phyloP scores from a whole-genome alignment of 306 rosid genomes.

The Amphicarpaea edgeworthii region DNA sequence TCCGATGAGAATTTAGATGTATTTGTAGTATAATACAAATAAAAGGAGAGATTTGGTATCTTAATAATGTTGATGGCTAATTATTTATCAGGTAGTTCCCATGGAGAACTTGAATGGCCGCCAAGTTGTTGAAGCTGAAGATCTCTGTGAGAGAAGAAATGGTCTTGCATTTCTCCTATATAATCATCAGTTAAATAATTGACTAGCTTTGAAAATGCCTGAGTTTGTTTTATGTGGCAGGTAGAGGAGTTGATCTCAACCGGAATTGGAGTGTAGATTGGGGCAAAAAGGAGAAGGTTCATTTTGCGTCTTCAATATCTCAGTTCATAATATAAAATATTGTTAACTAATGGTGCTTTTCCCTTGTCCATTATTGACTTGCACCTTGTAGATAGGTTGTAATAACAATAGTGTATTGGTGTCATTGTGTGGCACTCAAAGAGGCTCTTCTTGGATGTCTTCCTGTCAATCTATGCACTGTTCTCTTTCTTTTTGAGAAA shows the following conservation, averaged over 20 bases:
- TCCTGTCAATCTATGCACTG: conserved; percentile 20
- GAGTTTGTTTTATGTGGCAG: conserved; percentile 59
- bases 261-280: conserved; percentile 99
- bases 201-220: conserved; percentile 44
- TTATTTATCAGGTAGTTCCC: conserved; percentile 79
- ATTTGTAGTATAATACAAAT: neutral
- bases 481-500: conserved; percentile 23
- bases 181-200: conserved; percentile 27
- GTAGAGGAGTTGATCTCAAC: conserved; percentile 99
- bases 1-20: conserved; percentile 21
- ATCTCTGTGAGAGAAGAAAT: conserved; percentile 96
- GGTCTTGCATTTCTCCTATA: conserved; percentile 59
- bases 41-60: conserved; percentile 35
- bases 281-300: conserved; percentile 99
- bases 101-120: conserved; percentile 96
- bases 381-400: conserved; percentile 24
- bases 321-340: neutral
- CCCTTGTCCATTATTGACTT: neutral
- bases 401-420: conserved; percentile 1
- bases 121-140: conserved; percentile 87
- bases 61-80: conserved; percentile 44
- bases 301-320: conserved; percentile 30
- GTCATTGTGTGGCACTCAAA: neutral
- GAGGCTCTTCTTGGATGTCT: conserved; percentile 20
- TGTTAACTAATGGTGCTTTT: conserved; percentile 26